phyloP scores from a whole-genome alignment of 2,329 filamentous ascomycete species.

The Penicillium sp. region DNA sequence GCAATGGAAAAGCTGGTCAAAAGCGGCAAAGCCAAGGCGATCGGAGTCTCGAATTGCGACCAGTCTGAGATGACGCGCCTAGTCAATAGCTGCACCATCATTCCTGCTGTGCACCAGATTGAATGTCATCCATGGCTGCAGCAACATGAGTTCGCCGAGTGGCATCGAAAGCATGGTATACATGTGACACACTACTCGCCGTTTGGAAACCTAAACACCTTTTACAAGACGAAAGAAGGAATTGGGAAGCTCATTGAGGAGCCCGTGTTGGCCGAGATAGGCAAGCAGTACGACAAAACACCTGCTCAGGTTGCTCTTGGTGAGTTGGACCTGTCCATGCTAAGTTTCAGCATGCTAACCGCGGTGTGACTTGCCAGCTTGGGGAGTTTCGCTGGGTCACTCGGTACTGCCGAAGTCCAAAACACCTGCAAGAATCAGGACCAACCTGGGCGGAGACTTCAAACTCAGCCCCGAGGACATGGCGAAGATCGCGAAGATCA shows the following conservation, averaged over 20 bases:
- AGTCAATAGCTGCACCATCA: slow-evolving; percentile 42
- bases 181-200: slow-evolving; percentile 55
- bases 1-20: slow-evolving; percentile 47
- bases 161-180: slow-evolving; percentile 49
- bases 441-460: slow-evolving; percentile 53
- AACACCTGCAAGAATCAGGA: slow-evolving; percentile 42
- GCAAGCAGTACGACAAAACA: slow-evolving; percentile 51
- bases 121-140: slow-evolving; percentile 54
- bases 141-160: slow-evolving; percentile 49
- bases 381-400: slow-evolving; percentile 52
- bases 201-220: slow-evolving; percentile 53
- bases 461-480: slow-evolving; percentile 57
- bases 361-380: slow-evolving; percentile 37
- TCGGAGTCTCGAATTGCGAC: slow-evolving; percentile 54
- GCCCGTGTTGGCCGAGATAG: slow-evolving; percentile 48
- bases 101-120: slow-evolving; percentile 51
- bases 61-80: slow-evolving; percentile 48
- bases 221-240: slow-evolving; percentile 44
- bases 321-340: slow-evolving; percentile 20
- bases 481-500: slow-evolving; percentile 52
- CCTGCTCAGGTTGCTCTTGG: slow-evolving; percentile 51
- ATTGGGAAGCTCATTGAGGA: slow-evolving; percentile 52
- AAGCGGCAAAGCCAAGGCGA: slow-evolving; percentile 47
- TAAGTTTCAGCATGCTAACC: not conserved
- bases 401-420: slow-evolving; percentile 55